Percentiles rank a stretch among this genome's conserved stretches.
phyloP scores from a whole-genome alignment of 176 grass and related monocot genomes.

The Eleusine coracana region DNA sequence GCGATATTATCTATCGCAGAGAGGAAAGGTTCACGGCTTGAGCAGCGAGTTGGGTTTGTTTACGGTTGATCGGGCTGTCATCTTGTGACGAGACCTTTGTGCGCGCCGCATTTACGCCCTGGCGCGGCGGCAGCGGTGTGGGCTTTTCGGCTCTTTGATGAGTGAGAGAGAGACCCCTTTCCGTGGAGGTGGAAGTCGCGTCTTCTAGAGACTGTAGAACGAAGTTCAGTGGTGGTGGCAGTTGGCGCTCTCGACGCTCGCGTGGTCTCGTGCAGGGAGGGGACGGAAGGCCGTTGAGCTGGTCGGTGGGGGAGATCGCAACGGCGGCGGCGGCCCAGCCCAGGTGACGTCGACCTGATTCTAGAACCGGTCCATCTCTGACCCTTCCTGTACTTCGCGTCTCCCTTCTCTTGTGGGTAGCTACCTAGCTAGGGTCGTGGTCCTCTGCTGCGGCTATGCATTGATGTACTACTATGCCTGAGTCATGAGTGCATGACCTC shows the following conservation, averaged over 20 bases:
- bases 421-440: neutral
- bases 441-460: neutral
- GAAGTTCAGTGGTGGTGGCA: neutral
- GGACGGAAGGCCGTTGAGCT: neutral
- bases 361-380: neutral
- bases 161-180: no score
- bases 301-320: neutral
- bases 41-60: neutral
- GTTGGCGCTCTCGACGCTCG: neutral
- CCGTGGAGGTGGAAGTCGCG: no score
- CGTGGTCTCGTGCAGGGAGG: neutral
- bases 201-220: neutral
- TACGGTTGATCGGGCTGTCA: neutral
- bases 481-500: no score
- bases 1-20: no score
- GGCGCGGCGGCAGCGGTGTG: neutral
- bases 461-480: no score
- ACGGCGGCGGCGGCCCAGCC: neutral
- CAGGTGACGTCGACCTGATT: neutral
- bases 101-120: conserved; percentile 1
- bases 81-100: conserved; percentile 31
- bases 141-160: no score
- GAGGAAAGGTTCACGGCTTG: neutral
- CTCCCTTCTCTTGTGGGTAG: neutral
- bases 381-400: neutral